Base-by-base conservation (phyloP, 2,329 filamentous ascomycete species). In the Magnaporthales sp. region DNA sequence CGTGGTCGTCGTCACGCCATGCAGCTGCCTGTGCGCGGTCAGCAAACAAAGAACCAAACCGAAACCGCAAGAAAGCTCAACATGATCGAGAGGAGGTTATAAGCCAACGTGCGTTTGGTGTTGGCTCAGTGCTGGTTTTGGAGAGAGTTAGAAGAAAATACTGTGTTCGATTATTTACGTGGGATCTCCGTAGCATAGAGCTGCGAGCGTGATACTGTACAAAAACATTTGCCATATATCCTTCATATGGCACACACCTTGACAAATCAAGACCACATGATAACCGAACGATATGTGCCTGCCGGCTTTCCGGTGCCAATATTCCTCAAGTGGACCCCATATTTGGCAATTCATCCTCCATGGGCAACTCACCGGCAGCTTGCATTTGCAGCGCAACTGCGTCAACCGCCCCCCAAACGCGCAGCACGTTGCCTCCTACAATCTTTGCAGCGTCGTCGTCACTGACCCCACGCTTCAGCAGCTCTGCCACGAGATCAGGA, bases 1-100 rank as follows among this genome's bases (percentile, higher is more conserved):
- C 84, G 95, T 66, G 95, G 95, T 70, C 89, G 91, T 77, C 83
- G 95, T 71, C 95, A 99, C 81, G 94, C 94, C 67, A 93, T 98
- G 90, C 87, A 89, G 68, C 79, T 98, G 80, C 95, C 95, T 4
- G 94, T 95, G 66, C 86, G 95, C 71, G 95, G 95, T 72, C 95
- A 99, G 80, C 87, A 85, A 73, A 98, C 95, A 68, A 89, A 91
- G 75, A 91, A 82, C 75, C 94, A 90, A 77, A 89, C 83, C 70
- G 75, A 79, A 69, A 88, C 82, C 29, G 82, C 87, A 62, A 84
- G 81, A 76, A 89, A 84, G 75, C 78, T 90, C 75, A 91, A 91
- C 77, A 79, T 75, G 69, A 73, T 88, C 58, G 81, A 87, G 69
- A 80, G 84, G 68, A 72, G 70, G 66, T 77, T 78, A 66, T 82